phyloP scores from a whole-genome alignment of 441 rosid genomes.

The Cnidoscolus chayamansa region DNA sequence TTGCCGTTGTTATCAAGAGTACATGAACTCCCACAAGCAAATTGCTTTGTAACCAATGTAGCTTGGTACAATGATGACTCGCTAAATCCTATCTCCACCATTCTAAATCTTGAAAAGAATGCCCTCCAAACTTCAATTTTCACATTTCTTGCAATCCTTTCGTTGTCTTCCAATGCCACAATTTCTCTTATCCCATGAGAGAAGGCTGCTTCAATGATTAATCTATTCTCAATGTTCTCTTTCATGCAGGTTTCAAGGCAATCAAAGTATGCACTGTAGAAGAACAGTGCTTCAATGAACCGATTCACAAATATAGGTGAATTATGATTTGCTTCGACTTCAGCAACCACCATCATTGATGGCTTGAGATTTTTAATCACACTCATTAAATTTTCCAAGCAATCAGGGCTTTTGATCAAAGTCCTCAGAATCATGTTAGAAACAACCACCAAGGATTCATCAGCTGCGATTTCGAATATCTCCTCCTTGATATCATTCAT shows the following conservation, averaged over 20 bases:
- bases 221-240: conserved; percentile 19
- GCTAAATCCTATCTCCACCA: conserved; percentile 49
- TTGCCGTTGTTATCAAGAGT: conserved; percentile 36
- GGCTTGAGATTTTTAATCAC: conserved; percentile 43
- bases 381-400: conserved; percentile 36
- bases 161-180: conserved; percentile 37
- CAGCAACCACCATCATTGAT: conserved; percentile 38
- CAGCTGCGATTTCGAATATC: conserved; percentile 26
- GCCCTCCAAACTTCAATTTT: conserved; percentile 51
- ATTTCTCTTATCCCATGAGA: conserved; percentile 30
- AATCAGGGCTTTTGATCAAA: conserved; percentile 29
- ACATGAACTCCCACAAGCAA: conserved; percentile 24
- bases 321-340: conserved; percentile 52
- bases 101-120: conserved; percentile 42
- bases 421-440: conserved; percentile 32
- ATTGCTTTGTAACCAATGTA: conserved; percentile 32
- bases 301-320: conserved; percentile 42
- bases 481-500: conserved; percentile 32
- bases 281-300: conserved; percentile 53
- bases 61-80: conserved; percentile 43
- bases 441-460: conserved; percentile 38
- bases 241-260: conserved; percentile 38
- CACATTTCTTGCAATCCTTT: conserved; percentile 38
- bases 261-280: conserved; percentile 44
- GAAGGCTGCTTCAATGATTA: conserved; percentile 21